phyloP scores from a whole-genome alignment of 1,139 yeast species.

The Candida tunisiensis region DNA sequence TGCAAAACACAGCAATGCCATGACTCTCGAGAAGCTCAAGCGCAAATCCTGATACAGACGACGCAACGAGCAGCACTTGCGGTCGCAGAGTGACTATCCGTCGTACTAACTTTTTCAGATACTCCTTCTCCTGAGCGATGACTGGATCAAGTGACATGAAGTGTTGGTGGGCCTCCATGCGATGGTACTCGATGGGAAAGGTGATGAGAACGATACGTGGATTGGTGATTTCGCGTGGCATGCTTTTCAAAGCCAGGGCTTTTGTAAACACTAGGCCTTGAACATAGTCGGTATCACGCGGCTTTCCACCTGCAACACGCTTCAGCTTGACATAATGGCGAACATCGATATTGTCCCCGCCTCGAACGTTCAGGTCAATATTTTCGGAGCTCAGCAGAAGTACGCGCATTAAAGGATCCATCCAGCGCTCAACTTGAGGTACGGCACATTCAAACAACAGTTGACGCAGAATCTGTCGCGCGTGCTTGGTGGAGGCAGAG shows the following conservation, averaged over 20 bases:
- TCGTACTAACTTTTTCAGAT: slow-evolving; percentile 63
- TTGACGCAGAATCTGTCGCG: slow-evolving; percentile 36
- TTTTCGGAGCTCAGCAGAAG: slow-evolving; percentile 27
- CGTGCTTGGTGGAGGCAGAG: slow-evolving; percentile 25
- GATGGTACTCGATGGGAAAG: slow-evolving; percentile 79
- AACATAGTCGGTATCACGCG: slow-evolving; percentile 39
- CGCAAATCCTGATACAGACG: slow-evolving; percentile 74
- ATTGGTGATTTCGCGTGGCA: slow-evolving; percentile 44
- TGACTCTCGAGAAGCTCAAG: slow-evolving; percentile 52
- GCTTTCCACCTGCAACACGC: slow-evolving; percentile 57
- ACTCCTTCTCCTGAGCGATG: slow-evolving; percentile 78
- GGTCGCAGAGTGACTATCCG: slow-evolving; percentile 68
- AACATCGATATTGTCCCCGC: slow-evolving; percentile 67
- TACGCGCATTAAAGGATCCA: slow-evolving; percentile 27
- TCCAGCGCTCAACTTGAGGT: slow-evolving; percentile 38
- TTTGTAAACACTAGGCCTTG: slow-evolving; percentile 82
- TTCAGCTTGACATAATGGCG: slow-evolving; percentile 80
- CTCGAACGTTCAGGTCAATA: slow-evolving; percentile 36
- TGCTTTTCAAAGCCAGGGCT: slow-evolving; percentile 61
- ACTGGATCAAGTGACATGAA: slow-evolving; percentile 75
- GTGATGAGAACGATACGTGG: slow-evolving; percentile 74
- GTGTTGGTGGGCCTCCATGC: slow-evolving; percentile 41
- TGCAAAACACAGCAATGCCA: slow-evolving; percentile 62
- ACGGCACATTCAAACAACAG: slow-evolving; percentile 51
- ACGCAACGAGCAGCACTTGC: slow-evolving; percentile 63